Percentiles rank a stretch among this genome's conserved stretches.
These are phyloP conservation scores for Macrophomina phaseolina DNA, from an alignment of 2,329 filamentous ascomycete species.

Conservation along the genomic window DNA sequence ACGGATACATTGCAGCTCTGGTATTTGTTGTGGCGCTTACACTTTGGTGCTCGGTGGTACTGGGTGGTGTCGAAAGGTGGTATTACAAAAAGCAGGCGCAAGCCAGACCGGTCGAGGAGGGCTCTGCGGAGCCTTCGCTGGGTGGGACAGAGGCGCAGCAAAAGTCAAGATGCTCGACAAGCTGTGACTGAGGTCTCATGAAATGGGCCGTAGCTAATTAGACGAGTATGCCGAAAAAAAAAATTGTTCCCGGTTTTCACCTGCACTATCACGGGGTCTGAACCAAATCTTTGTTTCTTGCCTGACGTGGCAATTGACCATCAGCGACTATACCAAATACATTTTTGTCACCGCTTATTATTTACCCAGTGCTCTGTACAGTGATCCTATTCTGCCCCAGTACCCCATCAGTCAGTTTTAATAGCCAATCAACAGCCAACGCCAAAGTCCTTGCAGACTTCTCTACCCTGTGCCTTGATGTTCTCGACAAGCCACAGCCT, in stretches of 20 bases:
- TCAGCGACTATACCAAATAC: too few relatives aligned
- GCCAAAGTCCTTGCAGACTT: constrained; percentile 44
- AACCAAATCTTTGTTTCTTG: too few relatives aligned
- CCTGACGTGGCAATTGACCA: too few relatives aligned
- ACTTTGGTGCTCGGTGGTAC: constrained; percentile 22
- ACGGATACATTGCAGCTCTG: constrained; percentile 27
- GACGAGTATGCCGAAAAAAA: too few relatives aligned
- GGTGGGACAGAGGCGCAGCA: neutral
- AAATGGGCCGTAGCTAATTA: neutral
- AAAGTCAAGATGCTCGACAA: neutral
- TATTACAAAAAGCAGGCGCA: neutral
- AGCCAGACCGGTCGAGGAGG: neutral
- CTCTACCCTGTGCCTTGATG: constrained; percentile 42
- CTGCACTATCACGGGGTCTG: too few relatives aligned
- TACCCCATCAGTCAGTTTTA: too few relatives aligned
- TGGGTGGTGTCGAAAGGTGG: constrained; percentile 17
- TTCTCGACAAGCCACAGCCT: constrained; percentile 45
- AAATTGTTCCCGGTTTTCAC: too few relatives aligned
- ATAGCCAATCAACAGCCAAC: constrained; percentile 11
- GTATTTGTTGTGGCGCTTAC: constrained; percentile 30
- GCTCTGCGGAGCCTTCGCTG: neutral
- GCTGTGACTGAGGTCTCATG: neutral
- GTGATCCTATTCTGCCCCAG: too few relatives aligned
- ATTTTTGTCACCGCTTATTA: too few relatives aligned
- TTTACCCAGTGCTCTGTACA: too few relatives aligned